phyloP scores from a whole-genome alignment of 2,329 filamentous ascomycete species.

The Ceratocystis albifundus region DNA sequence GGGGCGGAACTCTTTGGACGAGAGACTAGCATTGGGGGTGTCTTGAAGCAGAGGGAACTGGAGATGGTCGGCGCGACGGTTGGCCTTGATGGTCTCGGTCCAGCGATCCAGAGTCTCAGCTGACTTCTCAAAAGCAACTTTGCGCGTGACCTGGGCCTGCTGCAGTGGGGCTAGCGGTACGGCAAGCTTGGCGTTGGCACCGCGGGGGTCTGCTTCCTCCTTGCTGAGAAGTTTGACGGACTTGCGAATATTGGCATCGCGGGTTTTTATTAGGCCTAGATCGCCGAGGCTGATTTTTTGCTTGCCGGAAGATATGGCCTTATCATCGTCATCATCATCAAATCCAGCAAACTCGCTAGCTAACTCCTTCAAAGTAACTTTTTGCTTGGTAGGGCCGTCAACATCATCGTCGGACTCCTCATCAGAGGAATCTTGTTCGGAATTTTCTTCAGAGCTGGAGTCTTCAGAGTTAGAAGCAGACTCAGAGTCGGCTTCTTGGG shows the following conservation, averaged over 20 bases:
- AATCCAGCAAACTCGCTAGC: constrained; percentile 59
- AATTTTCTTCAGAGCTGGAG: constrained; percentile 32
- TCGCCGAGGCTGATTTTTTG: constrained; percentile 62
- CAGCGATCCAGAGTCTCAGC: constrained; percentile 84
- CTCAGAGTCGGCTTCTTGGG: constrained; percentile 36
- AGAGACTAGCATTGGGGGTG: constrained; percentile 47
- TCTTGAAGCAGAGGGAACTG: constrained; percentile 74
- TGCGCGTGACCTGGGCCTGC: constrained; percentile 72
- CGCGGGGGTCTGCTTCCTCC: constrained; percentile 42
- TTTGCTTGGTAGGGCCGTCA: constrained; percentile 44
- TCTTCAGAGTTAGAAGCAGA: constrained; percentile 36
- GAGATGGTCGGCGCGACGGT: constrained; percentile 81
- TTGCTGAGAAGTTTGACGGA: constrained; percentile 64
- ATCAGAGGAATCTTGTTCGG: constrained; percentile 37
- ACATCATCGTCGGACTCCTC: constrained; percentile 41
- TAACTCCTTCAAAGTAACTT: constrained; percentile 41
- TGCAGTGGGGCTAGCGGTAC: constrained; percentile 75
- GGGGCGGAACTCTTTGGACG: constrained; percentile 53
- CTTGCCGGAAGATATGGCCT: constrained; percentile 40
- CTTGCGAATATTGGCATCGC: constrained; percentile 64
- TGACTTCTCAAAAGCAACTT: constrained; percentile 76
- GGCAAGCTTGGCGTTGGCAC: constrained; percentile 53
- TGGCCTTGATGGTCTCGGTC: constrained; percentile 90
- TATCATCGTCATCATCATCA: constrained; percentile 39
- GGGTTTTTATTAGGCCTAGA: constrained; percentile 57